Percentiles rank a stretch among this genome's conserved stretches.
phyloP scores from a whole-genome alignment of 179 eudicot genomes.

The Silene coronaria region DNA sequence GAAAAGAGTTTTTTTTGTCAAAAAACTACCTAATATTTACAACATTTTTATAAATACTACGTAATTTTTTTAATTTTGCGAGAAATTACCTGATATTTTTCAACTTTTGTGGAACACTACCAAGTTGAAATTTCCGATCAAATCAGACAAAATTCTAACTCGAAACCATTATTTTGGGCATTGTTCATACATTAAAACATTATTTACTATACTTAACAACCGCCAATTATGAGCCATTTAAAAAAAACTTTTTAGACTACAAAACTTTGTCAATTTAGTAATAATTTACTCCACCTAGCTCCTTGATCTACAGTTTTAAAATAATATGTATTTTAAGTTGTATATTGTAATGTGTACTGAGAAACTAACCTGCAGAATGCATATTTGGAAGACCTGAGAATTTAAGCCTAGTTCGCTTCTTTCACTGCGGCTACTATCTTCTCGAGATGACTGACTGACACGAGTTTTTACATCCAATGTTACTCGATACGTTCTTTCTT shows the following conservation, averaged over 20 bases:
- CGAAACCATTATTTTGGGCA: too few species aligned
- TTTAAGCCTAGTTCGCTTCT: neutral
- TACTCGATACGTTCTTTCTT: slow-evolving; percentile 9
- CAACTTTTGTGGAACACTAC: too few species aligned
- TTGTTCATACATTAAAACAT: too few species aligned
- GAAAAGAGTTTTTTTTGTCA: too few species aligned
- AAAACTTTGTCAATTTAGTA: neutral
- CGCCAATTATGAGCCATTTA: slow-evolving; percentile 8
- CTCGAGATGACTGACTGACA: slow-evolving; percentile 11
- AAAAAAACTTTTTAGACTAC: neutral
- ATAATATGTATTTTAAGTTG: neutral
- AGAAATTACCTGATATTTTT: too few species aligned
- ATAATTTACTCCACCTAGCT: neutral
- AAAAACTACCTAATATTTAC: too few species aligned
- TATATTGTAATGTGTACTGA: too few species aligned
- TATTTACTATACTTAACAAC: too few species aligned
- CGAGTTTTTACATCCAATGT: neutral
- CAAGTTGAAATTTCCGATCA: too few species aligned
- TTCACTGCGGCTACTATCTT: slow-evolving; percentile 13
- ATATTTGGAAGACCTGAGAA: neutral
- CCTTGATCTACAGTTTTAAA: neutral
- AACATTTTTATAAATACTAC: too few species aligned
- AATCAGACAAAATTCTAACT: too few species aligned
- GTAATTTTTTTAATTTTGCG: too few species aligned
- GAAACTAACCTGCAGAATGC: slow-evolving; percentile 7